These are phyloP conservation scores for Penicillium sp. DNA, from an alignment of 2,329 filamentous ascomycete genomes.

Conservation along the genomic window DNA sequence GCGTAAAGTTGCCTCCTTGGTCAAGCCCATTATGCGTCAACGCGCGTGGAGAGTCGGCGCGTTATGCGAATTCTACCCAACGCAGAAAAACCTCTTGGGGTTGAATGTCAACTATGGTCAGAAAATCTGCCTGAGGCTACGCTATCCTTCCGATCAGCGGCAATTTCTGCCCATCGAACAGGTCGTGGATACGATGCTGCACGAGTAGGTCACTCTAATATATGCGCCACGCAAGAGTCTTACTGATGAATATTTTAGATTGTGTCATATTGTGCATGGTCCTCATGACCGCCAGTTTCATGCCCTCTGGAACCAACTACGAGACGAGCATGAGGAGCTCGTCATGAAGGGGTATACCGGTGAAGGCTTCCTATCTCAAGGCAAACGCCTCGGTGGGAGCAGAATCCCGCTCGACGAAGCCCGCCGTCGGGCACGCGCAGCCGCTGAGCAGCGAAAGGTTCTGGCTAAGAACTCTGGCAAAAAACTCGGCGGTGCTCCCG, in stretches of 20 bases:
- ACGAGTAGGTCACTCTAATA: slow-evolving; percentile 63
- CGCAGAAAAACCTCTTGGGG: slow-evolving; percentile 75
- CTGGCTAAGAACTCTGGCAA: slow-evolving; percentile 69
- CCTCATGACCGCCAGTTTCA: slow-evolving; percentile 85
- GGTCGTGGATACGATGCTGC: slow-evolving; percentile 88
- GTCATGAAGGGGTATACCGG: slow-evolving; percentile 84
- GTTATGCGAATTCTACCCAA: slow-evolving; percentile 84
- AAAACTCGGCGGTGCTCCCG: slow-evolving; percentile 70
- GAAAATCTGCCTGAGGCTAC: slow-evolving; percentile 81
- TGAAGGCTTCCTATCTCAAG: slow-evolving; percentile 81
- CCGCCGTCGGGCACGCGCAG: slow-evolving; percentile 72
- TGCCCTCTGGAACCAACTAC: slow-evolving; percentile 84
- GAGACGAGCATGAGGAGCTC: slow-evolving; percentile 81
- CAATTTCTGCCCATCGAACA: slow-evolving; percentile 82
- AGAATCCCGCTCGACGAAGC: slow-evolving; percentile 73
- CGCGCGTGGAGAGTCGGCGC: slow-evolving; percentile 79
- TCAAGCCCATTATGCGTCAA: slow-evolving; percentile 94
- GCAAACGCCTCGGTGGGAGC: slow-evolving; percentile 73
- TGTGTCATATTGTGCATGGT: slow-evolving; percentile 84
- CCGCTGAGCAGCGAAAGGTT: slow-evolving; percentile 72
- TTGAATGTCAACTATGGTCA: slow-evolving; percentile 78
- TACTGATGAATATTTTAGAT: slow-evolving; percentile 43
- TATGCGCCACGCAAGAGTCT: not conserved
- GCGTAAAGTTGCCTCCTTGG: slow-evolving; percentile 81
- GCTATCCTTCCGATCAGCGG: slow-evolving; percentile 73